Percentiles rank a stretch among this genome's conserved stretches.
phyloP scores from a whole-genome alignment of 1,284 basidiomycete species.

The Boletellus dicymbophilus region DNA sequence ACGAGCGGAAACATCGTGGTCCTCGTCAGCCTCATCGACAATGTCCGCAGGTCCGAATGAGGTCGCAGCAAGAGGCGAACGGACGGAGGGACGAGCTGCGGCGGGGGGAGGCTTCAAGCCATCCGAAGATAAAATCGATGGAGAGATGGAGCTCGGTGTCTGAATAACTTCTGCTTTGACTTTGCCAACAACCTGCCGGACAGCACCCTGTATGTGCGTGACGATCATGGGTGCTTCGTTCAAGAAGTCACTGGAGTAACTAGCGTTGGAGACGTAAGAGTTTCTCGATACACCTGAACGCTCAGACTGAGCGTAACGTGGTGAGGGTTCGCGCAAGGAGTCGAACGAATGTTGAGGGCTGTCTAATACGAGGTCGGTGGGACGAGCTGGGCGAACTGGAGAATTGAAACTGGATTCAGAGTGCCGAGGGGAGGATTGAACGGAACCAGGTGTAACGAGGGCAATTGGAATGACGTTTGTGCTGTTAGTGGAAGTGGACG shows the following conservation, averaged over 20 bases:
- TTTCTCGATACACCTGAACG: conserved; percentile 59
- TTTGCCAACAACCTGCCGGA: conserved; percentile 73
- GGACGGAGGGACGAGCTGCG: conserved; percentile 45
- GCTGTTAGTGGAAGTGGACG: conserved; percentile 64
- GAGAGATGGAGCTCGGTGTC: conserved; percentile 44
- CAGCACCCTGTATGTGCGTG: conserved; percentile 61
- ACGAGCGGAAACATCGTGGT: conserved; percentile 35
- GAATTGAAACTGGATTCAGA: conserved; percentile 33
- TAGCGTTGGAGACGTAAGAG: conserved; percentile 73
- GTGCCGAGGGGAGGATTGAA: conserved; percentile 27
- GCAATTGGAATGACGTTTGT: conserved; percentile 87
- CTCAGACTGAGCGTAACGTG: conserved; percentile 50
- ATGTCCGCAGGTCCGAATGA: conserved; percentile 75
- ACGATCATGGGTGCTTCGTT: conserved; percentile 81
- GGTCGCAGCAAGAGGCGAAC: conserved; percentile 67
- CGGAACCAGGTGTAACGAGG: conserved; percentile 64
- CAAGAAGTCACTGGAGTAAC: conserved; percentile 75
- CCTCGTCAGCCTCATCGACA: conserved; percentile 52
- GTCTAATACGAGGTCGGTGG: conserved; percentile 59
- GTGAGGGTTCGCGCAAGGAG: conserved; percentile 40
- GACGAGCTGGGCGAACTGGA: conserved; percentile 62
- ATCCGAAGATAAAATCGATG: conserved; percentile 35
- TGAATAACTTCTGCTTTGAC: conserved; percentile 78
- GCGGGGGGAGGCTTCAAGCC: conserved; percentile 41
- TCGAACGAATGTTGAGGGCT: conserved; percentile 63